Base-by-base conservation (phyloP, 2,329 filamentous ascomycete genomes). In the Grosmannia penicillata region DNA sequence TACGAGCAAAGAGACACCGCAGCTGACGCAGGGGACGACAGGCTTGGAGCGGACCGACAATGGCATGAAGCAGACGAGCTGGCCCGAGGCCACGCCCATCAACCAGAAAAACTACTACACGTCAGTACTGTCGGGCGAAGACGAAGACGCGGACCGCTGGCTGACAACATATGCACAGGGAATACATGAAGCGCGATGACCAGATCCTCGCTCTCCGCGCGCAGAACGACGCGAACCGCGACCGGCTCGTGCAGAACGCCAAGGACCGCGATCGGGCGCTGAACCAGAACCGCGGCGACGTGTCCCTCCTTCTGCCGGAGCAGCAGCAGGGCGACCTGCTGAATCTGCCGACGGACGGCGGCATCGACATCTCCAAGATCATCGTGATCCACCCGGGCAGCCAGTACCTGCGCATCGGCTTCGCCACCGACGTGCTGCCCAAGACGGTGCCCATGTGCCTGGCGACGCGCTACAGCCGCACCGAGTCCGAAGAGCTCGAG, bases 41-140 rank as follows among this genome's bases (percentile, higher is more conserved):
- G 89, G 91, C 48, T 76, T 98, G 47, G 85, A 93, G 63, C 75
- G 89, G 55, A 96, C 91, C 43, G 91, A 98, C 66, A 98, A 98
- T 73, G 87, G 89, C 62, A 89, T 98, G 80, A 91, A 87, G 55
- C 75, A 91, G 54, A 83, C 86, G 34, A 93, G 72, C 57, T 98
- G 91, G 89, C 89, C 91, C 9, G 81, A 91, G 53, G 78, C 94
- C 41, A 71, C 75, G 31, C 84, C 91, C 51, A 98, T 98, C 61
- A 98, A 98, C 56, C 91, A 98, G 59, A 98, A 98, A 66, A 98
- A 98, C 59, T 98, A 98, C 60, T 95, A 95, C 58, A 94, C 87
- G 84, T 91, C 69, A 44, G 77, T 65, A n/a, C 18, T 25, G 6
- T 11, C n/a, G n/a, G n/a, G n/a, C n/a, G 17, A 23, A 19, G 25